Evolutionary conservation across 2,329 filamentous ascomycete genomes (phyloP), one percentile per base, ranked within the genome.

Genomic region (Lecanicillium sp.): DNA sequence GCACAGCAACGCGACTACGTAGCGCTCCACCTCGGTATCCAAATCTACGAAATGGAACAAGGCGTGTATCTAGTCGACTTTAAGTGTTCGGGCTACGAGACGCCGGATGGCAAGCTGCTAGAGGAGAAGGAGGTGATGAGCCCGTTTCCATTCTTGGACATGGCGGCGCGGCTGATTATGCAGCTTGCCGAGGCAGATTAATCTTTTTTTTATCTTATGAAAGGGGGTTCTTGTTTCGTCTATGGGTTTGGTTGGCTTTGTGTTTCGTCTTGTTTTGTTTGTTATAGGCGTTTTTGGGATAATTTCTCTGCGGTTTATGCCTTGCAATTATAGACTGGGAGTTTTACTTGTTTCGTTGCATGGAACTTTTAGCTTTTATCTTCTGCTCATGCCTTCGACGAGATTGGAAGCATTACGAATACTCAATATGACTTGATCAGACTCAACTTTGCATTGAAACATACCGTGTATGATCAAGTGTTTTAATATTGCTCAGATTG

Each of bases 81-180:
- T 71, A 96, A 95, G 59, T 96, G 90, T 59, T 89, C 92, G 12
- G 92, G 92, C 15, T 98, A 98, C 63, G 92, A 98, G 65, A 86
- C 74, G 33, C 55, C 68, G 11, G 70, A 92, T 40, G 82, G 90
- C 35, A 78, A 82, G 48, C 67, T 83, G 36, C 67, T 88, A 36
- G 87, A 92, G 52, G 88, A 95, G 64, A 96, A 96, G 72, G 85
- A 94, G 54, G 87, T 95, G 46, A 90, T 87, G 32, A 94, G 85
- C 57, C 88, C 92, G 19, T 96, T 95, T 60, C 90, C 92, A 4
- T 96, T 95, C 65, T 71, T 96, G 54, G 90, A 96, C 63, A 83
- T 95, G 61, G 89, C 90, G 20, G 89, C 86, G 48, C 82, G 82
- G 62, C 70, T 96, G 53, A 95, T 96, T 51, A 88, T 95, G 65